Percentiles rank a stretch among this genome's conserved stretches.
Evolutionary conservation across 2,329 filamentous ascomycete genomes (phyloP).

Genomic region (Penicillium glabrum): DNA sequence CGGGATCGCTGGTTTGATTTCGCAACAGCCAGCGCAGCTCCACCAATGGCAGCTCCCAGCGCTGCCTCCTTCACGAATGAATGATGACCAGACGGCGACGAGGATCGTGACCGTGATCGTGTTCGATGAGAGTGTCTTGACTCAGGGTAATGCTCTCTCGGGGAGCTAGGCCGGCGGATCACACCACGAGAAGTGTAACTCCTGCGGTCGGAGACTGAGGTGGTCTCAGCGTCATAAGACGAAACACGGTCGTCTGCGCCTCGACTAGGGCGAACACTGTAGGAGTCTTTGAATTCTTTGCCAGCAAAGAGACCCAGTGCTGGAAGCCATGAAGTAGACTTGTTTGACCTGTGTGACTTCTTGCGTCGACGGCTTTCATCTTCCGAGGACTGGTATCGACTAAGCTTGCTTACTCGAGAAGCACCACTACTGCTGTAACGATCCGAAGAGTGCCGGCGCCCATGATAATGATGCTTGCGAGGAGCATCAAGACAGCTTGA

Average conservation of each 20-base stretch:
- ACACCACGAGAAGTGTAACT: constrained; percentile 48
- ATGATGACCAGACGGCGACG: constrained; percentile 28
- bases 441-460: constrained; percentile 47
- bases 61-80: constrained; percentile 34
- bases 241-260: constrained; percentile 29
- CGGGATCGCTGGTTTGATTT: constrained; percentile 38
- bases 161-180: constrained; percentile 31
- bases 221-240: constrained; percentile 29
- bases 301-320: constrained; percentile 54
- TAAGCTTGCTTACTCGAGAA: constrained; percentile 59
- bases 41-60: constrained; percentile 38
- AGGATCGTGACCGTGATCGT: constrained; percentile 46
- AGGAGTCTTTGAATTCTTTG: constrained; percentile 60
- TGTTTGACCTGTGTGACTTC: constrained; percentile 35
- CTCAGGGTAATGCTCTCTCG: constrained; percentile 35
- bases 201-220: constrained; percentile 31
- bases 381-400: constrained; percentile 56
- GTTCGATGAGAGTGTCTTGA: constrained; percentile 32
- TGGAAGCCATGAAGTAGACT: constrained; percentile 51
- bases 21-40: constrained; percentile 27
- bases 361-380: constrained; percentile 49
- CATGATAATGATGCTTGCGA: constrained; percentile 58
- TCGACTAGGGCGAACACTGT: constrained; percentile 58
- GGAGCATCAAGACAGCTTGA: constrained; percentile 58
- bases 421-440: constrained; percentile 36